phyloP scores from a whole-genome alignment of 2,329 filamentous ascomycete genomes.

The Alternaria hordeiaustralica region DNA sequence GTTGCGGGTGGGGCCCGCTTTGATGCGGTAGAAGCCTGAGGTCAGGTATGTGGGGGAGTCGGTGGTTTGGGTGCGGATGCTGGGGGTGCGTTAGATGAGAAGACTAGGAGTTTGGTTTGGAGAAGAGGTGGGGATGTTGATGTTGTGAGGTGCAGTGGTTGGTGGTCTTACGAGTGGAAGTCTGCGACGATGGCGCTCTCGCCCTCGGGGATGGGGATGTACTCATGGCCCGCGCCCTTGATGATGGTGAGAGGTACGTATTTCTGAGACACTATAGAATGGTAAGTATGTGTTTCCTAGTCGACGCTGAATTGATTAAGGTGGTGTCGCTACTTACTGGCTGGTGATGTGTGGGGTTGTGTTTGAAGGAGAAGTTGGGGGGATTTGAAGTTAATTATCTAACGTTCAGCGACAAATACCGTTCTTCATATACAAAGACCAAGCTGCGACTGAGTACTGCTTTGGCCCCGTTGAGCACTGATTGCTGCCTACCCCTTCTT shows the following conservation, averaged over 20 bases:
- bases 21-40: conserved; percentile 36
- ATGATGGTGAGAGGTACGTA: conserved; percentile 34
- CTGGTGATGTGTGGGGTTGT: not conserved
- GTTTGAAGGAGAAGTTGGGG: not conserved
- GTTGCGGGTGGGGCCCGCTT: conserved; percentile 26
- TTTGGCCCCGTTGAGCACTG: conserved; percentile 10
- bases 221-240: conserved; percentile 34
- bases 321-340: not conserved
- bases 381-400: not conserved
- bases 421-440: not conserved
- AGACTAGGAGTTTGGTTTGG: too few species aligned
- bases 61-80: conserved; percentile 28
- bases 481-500: not conserved
- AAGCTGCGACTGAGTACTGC: not conserved
- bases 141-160: not conserved
- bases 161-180: conserved; percentile 29
- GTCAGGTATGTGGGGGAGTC: conserved; percentile 31
- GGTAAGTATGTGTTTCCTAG: not conserved
- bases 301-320: rapidly evolving
- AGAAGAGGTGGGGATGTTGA: too few species aligned
- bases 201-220: conserved; percentile 31
- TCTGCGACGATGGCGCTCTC: conserved; percentile 35
- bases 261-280: conserved; percentile 19
- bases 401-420: not conserved
- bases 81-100: not conserved